Conservation (phyloP, 2,329 filamentous ascomycete genomes). For the Escovopsis sp. region DNA sequence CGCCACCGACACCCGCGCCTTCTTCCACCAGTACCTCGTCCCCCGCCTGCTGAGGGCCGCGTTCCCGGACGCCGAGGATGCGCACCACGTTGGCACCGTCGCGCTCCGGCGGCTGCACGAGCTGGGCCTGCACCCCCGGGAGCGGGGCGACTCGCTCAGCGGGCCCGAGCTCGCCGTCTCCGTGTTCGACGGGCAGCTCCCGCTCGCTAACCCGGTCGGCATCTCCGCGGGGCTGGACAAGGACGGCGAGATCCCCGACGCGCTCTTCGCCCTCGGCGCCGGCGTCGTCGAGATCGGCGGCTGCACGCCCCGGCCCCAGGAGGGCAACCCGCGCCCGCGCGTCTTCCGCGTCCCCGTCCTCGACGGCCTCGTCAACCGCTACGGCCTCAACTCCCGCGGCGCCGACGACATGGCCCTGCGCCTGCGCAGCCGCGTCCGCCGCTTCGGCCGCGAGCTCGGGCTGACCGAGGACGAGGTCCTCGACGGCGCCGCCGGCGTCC, state of each 20-base stretch:
- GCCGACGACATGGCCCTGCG: constrained; percentile 74
- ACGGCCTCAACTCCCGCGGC: constrained; percentile 84
- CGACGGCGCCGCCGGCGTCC: constrained; percentile 61
- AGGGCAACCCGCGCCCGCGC: constrained; percentile 73
- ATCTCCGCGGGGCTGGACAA: constrained; percentile 96
- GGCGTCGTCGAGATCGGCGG: constrained; percentile 87
- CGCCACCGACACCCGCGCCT: constrained; percentile 59
- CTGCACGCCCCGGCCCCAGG: constrained; percentile 73
- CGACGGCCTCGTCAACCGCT: constrained; percentile 85
- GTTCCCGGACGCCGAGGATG: constrained; percentile 72
- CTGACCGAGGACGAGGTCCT: constrained; percentile 61
- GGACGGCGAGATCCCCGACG: constrained; percentile 74
- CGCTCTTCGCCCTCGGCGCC: constrained; percentile 71
- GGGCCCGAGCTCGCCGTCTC: constrained; percentile 20
- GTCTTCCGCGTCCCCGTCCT: constrained; percentile 77
- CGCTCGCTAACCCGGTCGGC: constrained; percentile 70
- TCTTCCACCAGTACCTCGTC: constrained; percentile 51
- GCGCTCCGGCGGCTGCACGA: constrained; percentile 58
- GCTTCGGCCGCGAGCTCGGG: constrained; percentile 58
- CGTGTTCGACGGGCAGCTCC: constrained; percentile 40
- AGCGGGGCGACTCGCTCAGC: constrained; percentile 41
- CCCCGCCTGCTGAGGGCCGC: constrained; percentile 51
- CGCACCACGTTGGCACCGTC: constrained; percentile 67
- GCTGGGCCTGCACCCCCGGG: constrained; percentile 65
- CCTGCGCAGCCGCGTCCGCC: constrained; percentile 61